These are phyloP conservation scores for Neurospora sp. DNA, from an alignment of 495 filamentous ascomycete species.

Conservation along the genomic window DNA sequence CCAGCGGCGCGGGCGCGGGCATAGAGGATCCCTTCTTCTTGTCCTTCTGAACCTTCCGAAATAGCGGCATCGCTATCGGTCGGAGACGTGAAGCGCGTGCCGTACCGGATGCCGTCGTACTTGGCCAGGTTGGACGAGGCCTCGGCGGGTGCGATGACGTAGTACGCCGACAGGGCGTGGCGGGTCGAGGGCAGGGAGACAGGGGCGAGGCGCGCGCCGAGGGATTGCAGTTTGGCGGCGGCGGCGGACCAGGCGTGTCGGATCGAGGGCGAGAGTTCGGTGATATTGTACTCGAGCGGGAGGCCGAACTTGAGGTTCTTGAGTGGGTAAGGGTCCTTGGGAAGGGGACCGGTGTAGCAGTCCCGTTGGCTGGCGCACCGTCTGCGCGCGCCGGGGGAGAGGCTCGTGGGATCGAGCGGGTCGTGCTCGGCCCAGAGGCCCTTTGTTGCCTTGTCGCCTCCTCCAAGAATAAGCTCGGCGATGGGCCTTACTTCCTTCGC, in stretches of 20 bases:
- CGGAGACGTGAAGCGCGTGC: constrained; percentile 32
- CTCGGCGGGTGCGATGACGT: constrained; percentile 89
- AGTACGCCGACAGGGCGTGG: constrained; percentile 84
- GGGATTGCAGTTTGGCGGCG: constrained; percentile 43
- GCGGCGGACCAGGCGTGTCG: constrained; percentile 57
- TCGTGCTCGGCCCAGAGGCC: constrained; percentile 47
- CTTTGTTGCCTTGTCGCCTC: constrained; percentile 1
- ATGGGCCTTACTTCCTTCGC: constrained; percentile 40
- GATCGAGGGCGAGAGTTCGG: constrained; percentile 57
- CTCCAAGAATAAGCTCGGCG: constrained; percentile 44
- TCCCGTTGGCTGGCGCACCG: constrained; percentile 39
- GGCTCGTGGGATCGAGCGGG: constrained; percentile 64
- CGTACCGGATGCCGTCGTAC: constrained; percentile 92
- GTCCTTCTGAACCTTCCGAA: constrained; percentile 21
- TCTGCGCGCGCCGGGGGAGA: constrained; percentile 45
- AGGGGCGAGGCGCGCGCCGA: constrained; percentile 59
- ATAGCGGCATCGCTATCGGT: not conserved
- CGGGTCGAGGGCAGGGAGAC: constrained; percentile 79
- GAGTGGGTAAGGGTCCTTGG: constrained; percentile 16
- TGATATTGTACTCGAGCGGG: constrained; percentile 80
- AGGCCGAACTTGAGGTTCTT: constrained; percentile 53
- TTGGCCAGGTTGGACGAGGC: constrained; percentile 96
- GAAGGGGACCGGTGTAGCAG: constrained; percentile 13
- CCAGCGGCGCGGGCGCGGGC: constrained; percentile 58
- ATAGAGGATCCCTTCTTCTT: constrained; percentile 50